Base-by-base conservation (phyloP, 495 filamentous ascomycete genomes). In the Neurospora sp. region DNA sequence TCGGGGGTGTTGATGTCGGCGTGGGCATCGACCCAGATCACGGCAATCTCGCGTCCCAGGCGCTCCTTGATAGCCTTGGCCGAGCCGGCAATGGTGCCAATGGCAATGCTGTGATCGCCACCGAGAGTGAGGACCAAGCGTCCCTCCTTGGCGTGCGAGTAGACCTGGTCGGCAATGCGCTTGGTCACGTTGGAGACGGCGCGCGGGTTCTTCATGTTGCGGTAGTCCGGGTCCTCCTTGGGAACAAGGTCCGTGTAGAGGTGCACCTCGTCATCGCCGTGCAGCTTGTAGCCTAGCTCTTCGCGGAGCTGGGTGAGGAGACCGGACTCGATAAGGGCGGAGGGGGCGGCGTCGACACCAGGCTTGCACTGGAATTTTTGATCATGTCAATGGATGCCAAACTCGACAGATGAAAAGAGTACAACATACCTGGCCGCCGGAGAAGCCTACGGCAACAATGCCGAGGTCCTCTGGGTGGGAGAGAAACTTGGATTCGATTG, bases 21-120 rank as follows among this genome's bases (percentile, higher is more conserved):
- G 79, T 99, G 96, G 27, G 96, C 96, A 81, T 99, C 96, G 7
- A 99, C 96, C 96, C 96, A 99, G 78, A 99, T 95, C 9, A 99
- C 92, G 1, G 93, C 95, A 65, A 97, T 88, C 73, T 98, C 94
- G 48, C 90, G 85, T 16, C 89, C 89, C 72, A 96, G 80, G 39
- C 96, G 84, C 84, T 98, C 94, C 42, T 91, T 88, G 70, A 94
- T 91, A 0, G 96, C 96, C 83, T 91, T 92, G 42, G 93, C 90
- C 2, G 90, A 91, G 5, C 96, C 96, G 20, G 91, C 89, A 72
- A 98, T 89, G 31, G 93, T 94, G 46, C 96, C 96, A 78, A 99
- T 96, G 70, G 96, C 96, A 77, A 99, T 97, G 69, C 90, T 93
- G 83, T 99, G 96, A 81, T 99, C 96, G 16, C 96, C 96, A 68